A percentile compares a stretch with the other conserved stretches of the same genome.
Evolutionary conservation across 768 basidiomycete genomes (phyloP).

Genomic region (Kockovaella imperatae): DNA sequence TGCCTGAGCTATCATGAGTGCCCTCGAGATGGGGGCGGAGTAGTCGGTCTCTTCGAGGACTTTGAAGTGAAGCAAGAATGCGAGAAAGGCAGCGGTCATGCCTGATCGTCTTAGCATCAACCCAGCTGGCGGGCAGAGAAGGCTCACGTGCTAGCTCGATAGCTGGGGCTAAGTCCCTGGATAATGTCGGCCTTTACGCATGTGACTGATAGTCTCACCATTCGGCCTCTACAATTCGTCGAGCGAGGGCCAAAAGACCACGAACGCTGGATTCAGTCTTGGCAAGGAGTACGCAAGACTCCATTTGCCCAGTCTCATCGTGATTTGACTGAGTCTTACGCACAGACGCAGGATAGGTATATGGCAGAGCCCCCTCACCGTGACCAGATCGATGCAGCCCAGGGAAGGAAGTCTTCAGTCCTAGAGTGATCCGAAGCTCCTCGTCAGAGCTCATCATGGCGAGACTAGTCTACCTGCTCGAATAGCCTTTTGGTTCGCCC

Average conservation of each 20-base stretch:
- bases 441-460: neutral
- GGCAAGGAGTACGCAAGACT: constrained; percentile 23
- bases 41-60: constrained; percentile 19
- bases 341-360: too few relatives aligned
- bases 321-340: neutral
- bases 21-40: neutral
- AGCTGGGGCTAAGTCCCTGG: constrained; percentile 32
- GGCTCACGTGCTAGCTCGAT: constrained; percentile 20
- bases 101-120: constrained; percentile 8
- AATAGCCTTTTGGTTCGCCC: constrained; percentile 23
- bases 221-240: constrained; percentile 24
- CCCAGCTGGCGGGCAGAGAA: neutral
- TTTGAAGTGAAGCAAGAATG: constrained; percentile 20
- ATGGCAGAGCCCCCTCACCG: too few relatives aligned
- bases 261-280: constrained; percentile 19
- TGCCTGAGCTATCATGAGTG: constrained; percentile 15
- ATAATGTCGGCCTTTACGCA: neutral
- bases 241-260: constrained; percentile 31
- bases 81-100: constrained; percentile 28
- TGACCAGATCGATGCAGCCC: constrained; percentile 9
- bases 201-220: constrained; percentile 8
- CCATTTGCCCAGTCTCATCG: too few relatives aligned
- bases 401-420: constrained; percentile 18
- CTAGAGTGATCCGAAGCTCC: neutral
- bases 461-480: constrained; percentile 11